Conservation (phyloP, 345 rosid species). For the Linum tenue region DNA sequence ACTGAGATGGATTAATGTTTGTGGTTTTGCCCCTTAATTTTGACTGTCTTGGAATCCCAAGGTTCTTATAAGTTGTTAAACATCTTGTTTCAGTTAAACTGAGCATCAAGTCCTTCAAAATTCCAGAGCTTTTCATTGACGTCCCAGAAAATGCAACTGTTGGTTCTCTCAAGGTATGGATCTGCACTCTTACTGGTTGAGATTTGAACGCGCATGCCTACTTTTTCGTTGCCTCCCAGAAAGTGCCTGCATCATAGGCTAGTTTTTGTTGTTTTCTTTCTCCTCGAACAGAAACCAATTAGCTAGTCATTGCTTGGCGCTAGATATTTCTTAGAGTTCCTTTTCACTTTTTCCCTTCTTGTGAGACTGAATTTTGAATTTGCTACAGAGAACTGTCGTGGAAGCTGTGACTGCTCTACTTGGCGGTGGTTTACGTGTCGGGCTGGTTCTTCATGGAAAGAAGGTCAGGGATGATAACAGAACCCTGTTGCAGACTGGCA, state of each 20-base stretch:
- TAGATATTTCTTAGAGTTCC: not conserved
- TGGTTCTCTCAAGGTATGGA: conserved; percentile 73
- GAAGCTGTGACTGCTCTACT: conserved; percentile 76
- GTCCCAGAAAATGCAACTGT: conserved; percentile 79
- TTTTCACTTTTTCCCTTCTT: not conserved
- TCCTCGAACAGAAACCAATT: not conserved
- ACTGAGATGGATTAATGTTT: conserved; percentile 15
- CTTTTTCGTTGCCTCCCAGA: not conserved
- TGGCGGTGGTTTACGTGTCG: conserved; percentile 64
- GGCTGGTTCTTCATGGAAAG: conserved; percentile 78
- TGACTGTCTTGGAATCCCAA: conserved; percentile 9
- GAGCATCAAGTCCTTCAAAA: conserved; percentile 73
- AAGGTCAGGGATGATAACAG: conserved; percentile 79
- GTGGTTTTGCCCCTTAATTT: conserved; percentile 7
- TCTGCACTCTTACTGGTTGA: not conserved
- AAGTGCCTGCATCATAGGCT: not conserved
- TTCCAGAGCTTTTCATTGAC: conserved; percentile 85
- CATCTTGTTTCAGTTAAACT: conserved; percentile 64
- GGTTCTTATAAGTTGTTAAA: conserved; percentile 20
- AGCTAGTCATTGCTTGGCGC: not conserved
- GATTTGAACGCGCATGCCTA: not conserved
- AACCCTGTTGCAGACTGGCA: conserved; percentile 68
- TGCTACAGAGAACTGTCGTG: conserved; percentile 55
- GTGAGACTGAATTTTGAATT: not conserved
- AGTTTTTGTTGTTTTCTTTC: not conserved